Conservation (phyloP, 257 asterid species). For the Solanum chiquidenum region DNA sequence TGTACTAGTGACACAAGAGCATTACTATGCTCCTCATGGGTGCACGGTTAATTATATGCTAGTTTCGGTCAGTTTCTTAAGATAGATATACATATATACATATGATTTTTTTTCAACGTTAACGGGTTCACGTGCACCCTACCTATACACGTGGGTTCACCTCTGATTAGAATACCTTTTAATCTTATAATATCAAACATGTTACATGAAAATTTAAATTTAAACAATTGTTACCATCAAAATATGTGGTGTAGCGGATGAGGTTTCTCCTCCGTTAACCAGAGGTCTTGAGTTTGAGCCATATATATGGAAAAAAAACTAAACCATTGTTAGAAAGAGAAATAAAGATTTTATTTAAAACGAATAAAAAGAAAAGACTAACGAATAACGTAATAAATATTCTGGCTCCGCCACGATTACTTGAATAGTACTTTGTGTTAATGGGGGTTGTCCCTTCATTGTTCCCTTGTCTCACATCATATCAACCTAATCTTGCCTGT, state of each 20-base stretch:
- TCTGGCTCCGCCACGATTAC: not conserved
- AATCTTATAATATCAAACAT: too few species aligned
- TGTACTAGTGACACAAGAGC: too few species aligned
- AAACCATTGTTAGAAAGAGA: not conserved
- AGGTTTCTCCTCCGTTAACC: too few species aligned
- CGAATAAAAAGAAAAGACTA: not conserved
- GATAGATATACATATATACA: too few species aligned
- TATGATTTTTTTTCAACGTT: not conserved
- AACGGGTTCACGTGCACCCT: not conserved
- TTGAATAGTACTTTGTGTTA: not conserved
- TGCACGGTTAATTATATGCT: not conserved
- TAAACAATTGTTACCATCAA: too few species aligned
- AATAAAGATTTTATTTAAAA: too few species aligned
- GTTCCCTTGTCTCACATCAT: conserved; percentile 15
- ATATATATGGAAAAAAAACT: too few species aligned
- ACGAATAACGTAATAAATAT: not conserved
- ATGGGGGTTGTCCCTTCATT: conserved; percentile 20
- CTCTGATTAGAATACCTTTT: not conserved
- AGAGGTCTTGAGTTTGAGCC: too few species aligned
- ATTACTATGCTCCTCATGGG: not conserved
- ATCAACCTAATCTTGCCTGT: conserved; percentile 19
- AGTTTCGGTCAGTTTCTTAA: too few species aligned
- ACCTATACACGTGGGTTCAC: not conserved
- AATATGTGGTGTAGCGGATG: too few species aligned
- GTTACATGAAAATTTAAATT: too few species aligned